Conservation (phyloP, 257 asterid species). For the Solanum piurae region DNA sequence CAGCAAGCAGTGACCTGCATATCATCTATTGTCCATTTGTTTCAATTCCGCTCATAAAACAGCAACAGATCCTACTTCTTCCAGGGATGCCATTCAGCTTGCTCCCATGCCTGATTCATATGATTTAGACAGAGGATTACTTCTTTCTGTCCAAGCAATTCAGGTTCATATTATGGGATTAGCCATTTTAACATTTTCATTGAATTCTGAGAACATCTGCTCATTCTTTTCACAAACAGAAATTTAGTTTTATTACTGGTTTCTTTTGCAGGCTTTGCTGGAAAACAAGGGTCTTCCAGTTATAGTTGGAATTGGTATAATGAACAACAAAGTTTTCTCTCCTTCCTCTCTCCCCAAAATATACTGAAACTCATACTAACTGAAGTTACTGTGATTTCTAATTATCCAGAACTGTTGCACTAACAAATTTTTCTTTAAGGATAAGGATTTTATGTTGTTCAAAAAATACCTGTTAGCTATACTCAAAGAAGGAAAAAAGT, state of each 20-base stretch:
- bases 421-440: background rate
- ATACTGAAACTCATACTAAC: background rate
- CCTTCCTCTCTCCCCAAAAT: background rate
- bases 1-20: slow-evolving; percentile 6
- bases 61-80: slow-evolving; percentile 71
- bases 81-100: slow-evolving; percentile 65
- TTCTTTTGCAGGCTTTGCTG: slow-evolving; percentile 67
- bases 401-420: background rate
- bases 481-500: background rate
- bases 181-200: background rate
- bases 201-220: background rate
- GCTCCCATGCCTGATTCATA: slow-evolving; percentile 93
- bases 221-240: slow-evolving; percentile 2
- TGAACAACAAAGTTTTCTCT: slow-evolving; percentile 3
- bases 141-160: slow-evolving; percentile 93
- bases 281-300: slow-evolving; percentile 96
- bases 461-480: background rate
- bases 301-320: slow-evolving; percentile 91
- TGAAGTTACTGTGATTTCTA: background rate
- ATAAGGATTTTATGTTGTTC: background rate
- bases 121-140: slow-evolving; percentile 95
- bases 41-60: slow-evolving; percentile 42
- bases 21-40: background rate
- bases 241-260: slow-evolving; percentile 1
- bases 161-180: slow-evolving; percentile 39